phyloP scores from a whole-genome alignment of 2,329 filamentous ascomycete species.

The Pyrenochaeta sp. region DNA sequence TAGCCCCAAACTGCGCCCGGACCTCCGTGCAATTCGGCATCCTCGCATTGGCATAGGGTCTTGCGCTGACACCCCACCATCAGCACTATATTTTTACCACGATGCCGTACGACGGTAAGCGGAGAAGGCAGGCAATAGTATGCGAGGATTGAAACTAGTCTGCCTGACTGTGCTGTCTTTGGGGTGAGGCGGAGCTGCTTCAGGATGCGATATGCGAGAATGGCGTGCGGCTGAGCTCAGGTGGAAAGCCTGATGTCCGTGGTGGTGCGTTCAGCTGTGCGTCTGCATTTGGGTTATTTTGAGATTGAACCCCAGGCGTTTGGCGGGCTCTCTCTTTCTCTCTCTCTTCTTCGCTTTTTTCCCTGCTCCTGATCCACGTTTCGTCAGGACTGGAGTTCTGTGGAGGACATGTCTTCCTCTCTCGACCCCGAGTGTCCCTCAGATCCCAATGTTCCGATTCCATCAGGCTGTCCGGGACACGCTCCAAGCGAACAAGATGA shows the following conservation, averaged over 20 bases:
- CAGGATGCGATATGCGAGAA: background rate
- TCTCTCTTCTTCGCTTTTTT: background rate
- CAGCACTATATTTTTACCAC: slow-evolving; percentile 7
- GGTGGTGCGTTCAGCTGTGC: background rate
- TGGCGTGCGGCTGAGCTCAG: slow-evolving; percentile 6
- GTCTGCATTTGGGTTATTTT: background rate
- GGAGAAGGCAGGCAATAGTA: slow-evolving; percentile 7
- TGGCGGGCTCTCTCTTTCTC: background rate
- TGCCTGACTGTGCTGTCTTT: slow-evolving; percentile 4
- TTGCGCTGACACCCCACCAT: slow-evolving; percentile 2
- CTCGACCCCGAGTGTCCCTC: background rate
- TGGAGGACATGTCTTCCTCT: background rate
- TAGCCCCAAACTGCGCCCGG: background rate
- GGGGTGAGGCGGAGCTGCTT: slow-evolving; percentile 17
- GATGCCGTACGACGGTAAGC: slow-evolving; percentile 16
- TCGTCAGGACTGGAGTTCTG: background rate
- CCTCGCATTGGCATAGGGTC: background rate
- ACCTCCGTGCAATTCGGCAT: background rate
- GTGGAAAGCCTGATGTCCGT: slow-evolving; percentile 2
- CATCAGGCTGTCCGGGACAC: too few species aligned
- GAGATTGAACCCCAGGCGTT: background rate
- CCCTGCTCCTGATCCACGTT: background rate
- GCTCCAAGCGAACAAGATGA: too few species aligned
- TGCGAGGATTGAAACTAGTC: slow-evolving; percentile 9
- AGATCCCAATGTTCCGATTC: too few species aligned